A percentile compares a stretch with the other conserved stretches of the same genome.
phyloP scores from a whole-genome alignment of 1,284 basidiomycete genomes.

The Vanrija pseudolonga region DNA sequence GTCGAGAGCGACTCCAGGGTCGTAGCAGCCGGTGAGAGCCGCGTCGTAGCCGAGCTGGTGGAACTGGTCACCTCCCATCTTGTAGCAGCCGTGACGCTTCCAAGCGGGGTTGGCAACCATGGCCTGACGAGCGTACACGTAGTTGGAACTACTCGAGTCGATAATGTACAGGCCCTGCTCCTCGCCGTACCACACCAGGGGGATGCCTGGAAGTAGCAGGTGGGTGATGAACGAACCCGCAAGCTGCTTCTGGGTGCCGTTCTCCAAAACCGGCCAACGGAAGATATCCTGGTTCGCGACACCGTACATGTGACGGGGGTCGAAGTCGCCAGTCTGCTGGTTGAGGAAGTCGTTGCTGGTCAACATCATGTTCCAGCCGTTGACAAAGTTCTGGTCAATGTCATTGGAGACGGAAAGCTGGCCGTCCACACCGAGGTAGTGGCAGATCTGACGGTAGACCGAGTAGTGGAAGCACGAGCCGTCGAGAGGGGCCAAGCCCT shows the following conservation, averaged over 20 bases:
- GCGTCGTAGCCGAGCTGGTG: constrained; percentile 81
- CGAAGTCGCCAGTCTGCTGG: constrained; percentile 60
- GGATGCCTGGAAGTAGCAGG: constrained; percentile 79
- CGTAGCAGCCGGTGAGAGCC: constrained; percentile 70
- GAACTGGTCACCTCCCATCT: constrained; percentile 80
- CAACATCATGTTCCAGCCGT: constrained; percentile 84
- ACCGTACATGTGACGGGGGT: constrained; percentile 83
- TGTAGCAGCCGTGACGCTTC: constrained; percentile 88
- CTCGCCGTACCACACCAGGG: constrained; percentile 81
- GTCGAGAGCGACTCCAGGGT: constrained; percentile 83
- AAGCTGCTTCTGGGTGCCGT: constrained; percentile 70
- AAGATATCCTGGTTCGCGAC: constrained; percentile 89
- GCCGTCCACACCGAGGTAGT: constrained; percentile 89
- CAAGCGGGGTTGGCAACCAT: constrained; percentile 80
- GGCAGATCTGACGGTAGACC: constrained; percentile 73
- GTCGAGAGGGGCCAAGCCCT: constrained; percentile 63
- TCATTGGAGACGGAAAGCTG: constrained; percentile 84
- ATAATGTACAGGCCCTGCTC: constrained; percentile 79
- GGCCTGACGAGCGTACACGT: constrained; percentile 79
- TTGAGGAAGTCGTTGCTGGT: constrained; percentile 82
- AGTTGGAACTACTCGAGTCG: constrained; percentile 78
- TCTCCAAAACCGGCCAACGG: constrained; percentile 80
- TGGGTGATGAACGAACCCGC: constrained; percentile 72
- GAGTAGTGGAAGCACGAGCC: constrained; percentile 86
- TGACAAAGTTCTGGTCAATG: constrained; percentile 71